Percentiles rank a stretch among this genome's conserved stretches.
Evolutionary conservation across 139 green algal species (phyloP).

Genomic region (Chlorella sp.): DNA sequence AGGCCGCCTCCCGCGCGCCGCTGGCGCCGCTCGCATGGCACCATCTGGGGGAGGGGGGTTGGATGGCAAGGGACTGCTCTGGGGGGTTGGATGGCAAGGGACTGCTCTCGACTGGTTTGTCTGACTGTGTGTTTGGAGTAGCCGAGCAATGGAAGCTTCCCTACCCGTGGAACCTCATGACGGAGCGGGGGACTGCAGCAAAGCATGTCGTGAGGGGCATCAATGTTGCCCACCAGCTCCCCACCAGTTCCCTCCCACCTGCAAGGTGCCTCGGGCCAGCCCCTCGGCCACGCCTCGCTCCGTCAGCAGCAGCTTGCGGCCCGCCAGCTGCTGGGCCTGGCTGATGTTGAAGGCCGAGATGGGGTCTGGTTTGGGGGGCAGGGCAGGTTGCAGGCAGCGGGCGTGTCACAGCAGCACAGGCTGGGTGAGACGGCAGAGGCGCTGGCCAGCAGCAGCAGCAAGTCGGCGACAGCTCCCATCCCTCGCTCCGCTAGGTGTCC

Average conservation of each 20-base stretch:
- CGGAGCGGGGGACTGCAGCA: no score
- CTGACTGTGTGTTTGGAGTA: no score
- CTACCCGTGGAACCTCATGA: no score
- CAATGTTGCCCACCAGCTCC: no score
- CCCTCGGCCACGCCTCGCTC: slow-evolving; percentile 34
- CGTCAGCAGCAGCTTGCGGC: slow-evolving; percentile 20
- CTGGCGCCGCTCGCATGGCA: background rate
- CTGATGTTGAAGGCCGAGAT: slow-evolving; percentile 35
- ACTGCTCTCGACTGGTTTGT: no score
- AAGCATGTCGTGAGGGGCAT: no score
- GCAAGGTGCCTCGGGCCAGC: slow-evolving; percentile 8
- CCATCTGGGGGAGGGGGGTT: background rate
- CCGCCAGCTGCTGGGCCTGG: slow-evolving; percentile 26
- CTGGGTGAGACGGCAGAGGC: no score
- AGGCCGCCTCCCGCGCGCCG: no score
- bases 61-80: no score
- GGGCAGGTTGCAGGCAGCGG: background rate
- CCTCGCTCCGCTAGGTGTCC: background rate
- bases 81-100: no score
- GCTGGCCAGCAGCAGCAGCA: background rate
- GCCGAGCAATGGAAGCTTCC: no score
- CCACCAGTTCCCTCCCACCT: slow-evolving; percentile 9
- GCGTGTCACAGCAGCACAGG: background rate
- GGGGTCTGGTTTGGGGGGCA: slow-evolving; percentile 13
- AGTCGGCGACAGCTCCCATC: background rate